phyloP scores from a whole-genome alignment of 139 green algal genomes.

The Volvox reticuliferus region DNA sequence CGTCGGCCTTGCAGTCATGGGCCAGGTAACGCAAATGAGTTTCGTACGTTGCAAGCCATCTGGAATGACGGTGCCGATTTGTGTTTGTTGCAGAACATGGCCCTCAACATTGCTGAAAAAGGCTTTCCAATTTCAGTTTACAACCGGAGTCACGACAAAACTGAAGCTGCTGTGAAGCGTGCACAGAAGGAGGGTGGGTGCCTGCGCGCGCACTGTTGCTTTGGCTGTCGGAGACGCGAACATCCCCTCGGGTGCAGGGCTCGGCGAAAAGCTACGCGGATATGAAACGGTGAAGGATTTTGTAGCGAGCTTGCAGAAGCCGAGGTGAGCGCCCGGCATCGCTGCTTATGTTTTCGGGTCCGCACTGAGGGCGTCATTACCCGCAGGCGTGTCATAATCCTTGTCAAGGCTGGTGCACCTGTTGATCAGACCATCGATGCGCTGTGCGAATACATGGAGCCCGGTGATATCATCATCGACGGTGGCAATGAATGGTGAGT shows the following conservation, averaged over 20 bases:
- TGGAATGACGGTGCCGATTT: not conserved
- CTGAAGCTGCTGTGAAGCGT: constrained; percentile 90
- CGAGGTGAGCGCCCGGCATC: constrained; percentile 67
- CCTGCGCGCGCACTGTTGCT: not conserved
- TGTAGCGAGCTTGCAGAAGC: constrained; percentile 92
- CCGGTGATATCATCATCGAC: constrained; percentile 98
- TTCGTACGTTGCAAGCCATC: not conserved
- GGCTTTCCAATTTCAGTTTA: constrained; percentile 98
- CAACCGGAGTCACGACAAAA: constrained; percentile 96
- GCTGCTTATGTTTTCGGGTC: not conserved
- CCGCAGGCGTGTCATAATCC: constrained; percentile 93
- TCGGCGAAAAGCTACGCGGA: constrained; percentile 87
- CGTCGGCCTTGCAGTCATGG: constrained; percentile 98
- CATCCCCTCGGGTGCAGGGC: constrained; percentile 59
- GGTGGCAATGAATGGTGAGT: constrained; percentile 95
- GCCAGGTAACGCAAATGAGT: constrained; percentile 81
- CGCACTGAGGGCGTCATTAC: not conserved
- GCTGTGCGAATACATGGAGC: constrained; percentile 92
- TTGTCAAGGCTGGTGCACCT: constrained; percentile 96
- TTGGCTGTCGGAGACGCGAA: not conserved
- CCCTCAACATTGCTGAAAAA: constrained; percentile 98
- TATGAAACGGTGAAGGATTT: constrained; percentile 96
- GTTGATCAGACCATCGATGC: constrained; percentile 95
- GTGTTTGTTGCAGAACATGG: constrained; percentile 92
- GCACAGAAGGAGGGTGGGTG: constrained; percentile 91